Evolutionary conservation across 306 rosid species (phyloP).

Genomic region (Fagus crenata): DNA sequence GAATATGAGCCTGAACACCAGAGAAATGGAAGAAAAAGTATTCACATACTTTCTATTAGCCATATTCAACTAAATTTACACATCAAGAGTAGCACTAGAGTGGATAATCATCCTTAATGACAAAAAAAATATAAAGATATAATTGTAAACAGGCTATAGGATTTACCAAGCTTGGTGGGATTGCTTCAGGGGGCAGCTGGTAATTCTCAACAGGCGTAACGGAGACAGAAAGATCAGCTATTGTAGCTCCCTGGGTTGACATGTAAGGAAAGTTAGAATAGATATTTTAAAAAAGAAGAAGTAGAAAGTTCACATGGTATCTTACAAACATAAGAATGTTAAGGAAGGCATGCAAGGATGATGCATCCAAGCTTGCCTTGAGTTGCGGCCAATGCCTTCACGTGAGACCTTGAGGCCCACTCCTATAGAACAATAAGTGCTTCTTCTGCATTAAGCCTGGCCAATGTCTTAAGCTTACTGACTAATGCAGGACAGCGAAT

Average conservation of each 20-base stretch:
- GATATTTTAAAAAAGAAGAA: too few species aligned
- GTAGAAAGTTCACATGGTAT: background rate
- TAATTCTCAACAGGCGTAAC: constrained; percentile 66
- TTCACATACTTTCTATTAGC: background rate
- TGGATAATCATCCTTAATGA: background rate
- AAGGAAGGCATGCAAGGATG: constrained; percentile 1
- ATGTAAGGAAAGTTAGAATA: background rate
- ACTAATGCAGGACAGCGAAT: background rate
- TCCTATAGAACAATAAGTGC: background rate
- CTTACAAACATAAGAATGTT: background rate
- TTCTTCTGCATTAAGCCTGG: background rate
- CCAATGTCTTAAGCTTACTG: background rate
- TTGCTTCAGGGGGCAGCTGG: constrained; percentile 71
- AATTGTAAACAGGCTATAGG: constrained; percentile 6
- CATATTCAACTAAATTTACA: constrained; percentile 7
- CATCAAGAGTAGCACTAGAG: constrained; percentile 8
- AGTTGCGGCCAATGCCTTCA: background rate
- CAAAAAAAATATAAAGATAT: background rate
- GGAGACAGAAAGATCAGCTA: constrained; percentile 56
- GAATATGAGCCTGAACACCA: constrained; percentile 6
- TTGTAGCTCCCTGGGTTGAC: constrained; percentile 60
- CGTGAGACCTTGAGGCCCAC: background rate
- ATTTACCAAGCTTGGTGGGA: constrained; percentile 57
- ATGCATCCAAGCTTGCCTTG: background rate
- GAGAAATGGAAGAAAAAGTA: constrained; percentile 3